Percentiles rank a stretch among this genome's conserved stretches.
These are phyloP conservation scores for Phytophthora pluvialis DNA, from an alignment of 352 stramenopile genomes.

Conservation along the genomic window DNA sequence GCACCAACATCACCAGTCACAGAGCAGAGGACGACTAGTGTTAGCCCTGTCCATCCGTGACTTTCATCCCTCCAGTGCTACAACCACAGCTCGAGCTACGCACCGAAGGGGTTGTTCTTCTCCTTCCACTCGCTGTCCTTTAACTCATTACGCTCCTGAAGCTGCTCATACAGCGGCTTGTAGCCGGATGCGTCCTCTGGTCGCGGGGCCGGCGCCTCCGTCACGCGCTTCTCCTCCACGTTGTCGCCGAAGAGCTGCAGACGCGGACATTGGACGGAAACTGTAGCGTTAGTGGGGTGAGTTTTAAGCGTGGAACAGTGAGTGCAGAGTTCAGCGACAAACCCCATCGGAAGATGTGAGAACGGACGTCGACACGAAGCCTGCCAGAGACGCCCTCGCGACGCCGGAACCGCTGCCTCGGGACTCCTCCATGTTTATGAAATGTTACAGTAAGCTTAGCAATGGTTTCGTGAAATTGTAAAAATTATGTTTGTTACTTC, in stretches of 20 bases:
- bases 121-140: constrained; percentile 91
- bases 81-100: background rate
- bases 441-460: background rate
- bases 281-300: background rate
- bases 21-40: background rate
- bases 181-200: constrained; percentile 56
- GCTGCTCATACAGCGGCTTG: constrained; percentile 81
- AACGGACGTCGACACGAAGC: constrained; percentile 86
- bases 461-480: too few species aligned
- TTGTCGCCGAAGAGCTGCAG: constrained; percentile 88
- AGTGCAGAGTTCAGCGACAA: constrained; percentile 15
- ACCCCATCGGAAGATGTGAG: constrained; percentile 88
- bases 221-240: constrained; percentile 82
- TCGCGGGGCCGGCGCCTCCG: constrained; percentile 56
- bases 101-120: constrained; percentile 90
- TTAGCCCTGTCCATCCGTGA: background rate
- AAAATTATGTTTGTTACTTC: too few species aligned
- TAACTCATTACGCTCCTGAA: constrained; percentile 78
- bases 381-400: constrained; percentile 49
- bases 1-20: background rate
- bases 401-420: constrained; percentile 26
- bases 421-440: constrained; percentile 29
- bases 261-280: background rate
- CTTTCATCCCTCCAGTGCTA: background rate
- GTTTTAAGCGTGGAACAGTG: background rate